These are phyloP conservation scores for Suillus lakei DNA, from an alignment of 768 basidiomycete species.

Conservation along the genomic window DNA sequence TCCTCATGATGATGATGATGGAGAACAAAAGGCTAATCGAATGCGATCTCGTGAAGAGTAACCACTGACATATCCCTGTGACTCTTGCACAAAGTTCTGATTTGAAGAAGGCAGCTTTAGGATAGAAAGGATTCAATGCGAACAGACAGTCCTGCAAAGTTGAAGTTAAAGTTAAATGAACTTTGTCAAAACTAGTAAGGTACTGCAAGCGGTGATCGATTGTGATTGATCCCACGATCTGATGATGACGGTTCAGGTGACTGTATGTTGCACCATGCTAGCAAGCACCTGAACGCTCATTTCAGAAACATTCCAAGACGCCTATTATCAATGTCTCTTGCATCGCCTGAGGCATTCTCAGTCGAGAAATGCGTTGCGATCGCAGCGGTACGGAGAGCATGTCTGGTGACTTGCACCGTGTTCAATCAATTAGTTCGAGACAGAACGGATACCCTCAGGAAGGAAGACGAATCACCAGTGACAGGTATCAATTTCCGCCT, in stretches of 20 bases:
- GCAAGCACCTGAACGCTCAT: slow-evolving; percentile 1
- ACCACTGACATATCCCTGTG: not conserved
- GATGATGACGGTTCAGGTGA: slow-evolving; percentile 2
- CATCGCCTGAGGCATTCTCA: slow-evolving; percentile 41
- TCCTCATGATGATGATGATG: not conserved
- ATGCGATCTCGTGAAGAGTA: not conserved
- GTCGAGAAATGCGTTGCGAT: slow-evolving; percentile 83
- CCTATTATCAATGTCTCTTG: slow-evolving; percentile 2
- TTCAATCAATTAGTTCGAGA: slow-evolving; percentile 75
- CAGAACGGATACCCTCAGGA: slow-evolving; percentile 83
- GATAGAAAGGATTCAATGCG: not conserved
- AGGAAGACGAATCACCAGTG: slow-evolving; percentile 91
- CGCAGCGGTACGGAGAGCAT: slow-evolving; percentile 87
- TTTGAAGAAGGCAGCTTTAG: not conserved
- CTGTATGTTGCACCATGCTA: slow-evolving; percentile 6
- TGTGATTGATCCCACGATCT: not conserved
- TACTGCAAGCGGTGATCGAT: too few relatives aligned
- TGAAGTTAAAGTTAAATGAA: not conserved
- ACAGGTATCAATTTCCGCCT: slow-evolving; percentile 56
- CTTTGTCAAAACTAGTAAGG: not conserved
- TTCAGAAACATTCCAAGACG: not conserved
- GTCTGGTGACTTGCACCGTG: slow-evolving; percentile 79
- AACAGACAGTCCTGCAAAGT: not conserved
- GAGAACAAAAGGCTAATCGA: not conserved
- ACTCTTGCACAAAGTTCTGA: not conserved